Evolutionary conservation across 371 early-diverging fungal genomes (phyloP).

Genomic region (Mucor irregularis): DNA sequence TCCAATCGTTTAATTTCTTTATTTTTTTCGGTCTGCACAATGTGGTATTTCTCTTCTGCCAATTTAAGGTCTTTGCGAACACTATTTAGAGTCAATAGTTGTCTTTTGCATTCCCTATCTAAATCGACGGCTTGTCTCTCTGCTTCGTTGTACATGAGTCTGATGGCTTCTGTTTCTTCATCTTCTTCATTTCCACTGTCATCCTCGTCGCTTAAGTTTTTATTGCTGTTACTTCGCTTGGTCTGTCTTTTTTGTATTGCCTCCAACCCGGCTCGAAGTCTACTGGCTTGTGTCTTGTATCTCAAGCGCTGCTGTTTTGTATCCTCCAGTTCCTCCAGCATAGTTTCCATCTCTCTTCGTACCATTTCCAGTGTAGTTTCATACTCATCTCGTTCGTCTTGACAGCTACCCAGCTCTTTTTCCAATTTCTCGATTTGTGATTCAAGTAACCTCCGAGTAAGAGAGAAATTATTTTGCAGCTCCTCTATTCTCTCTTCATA

Average conservation of each 20-base stretch:
- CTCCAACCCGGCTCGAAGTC: conserved; percentile 19
- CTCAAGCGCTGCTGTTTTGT: conserved; percentile 17
- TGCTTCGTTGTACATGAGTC: conserved; percentile 17
- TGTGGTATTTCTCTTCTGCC: conserved; percentile 10
- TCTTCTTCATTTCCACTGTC: conserved; percentile 1
- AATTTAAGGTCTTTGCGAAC: conserved; percentile 14
- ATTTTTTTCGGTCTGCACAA: conserved; percentile 1
- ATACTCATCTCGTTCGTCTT: conserved; percentile 25
- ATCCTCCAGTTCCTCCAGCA: conserved; percentile 29
- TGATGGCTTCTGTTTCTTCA: conserved; percentile 15
- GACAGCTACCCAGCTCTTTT: neutral
- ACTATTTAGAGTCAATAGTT: conserved; percentile 13
- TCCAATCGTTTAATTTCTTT: conserved; percentile 5
- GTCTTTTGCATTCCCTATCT: conserved; percentile 30
- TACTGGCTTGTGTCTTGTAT: conserved; percentile 17
- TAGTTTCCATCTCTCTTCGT: conserved; percentile 21
- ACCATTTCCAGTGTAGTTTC: conserved; percentile 24
- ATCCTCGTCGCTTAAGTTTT: neutral
- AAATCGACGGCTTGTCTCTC: conserved; percentile 27
- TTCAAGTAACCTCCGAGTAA: neutral
- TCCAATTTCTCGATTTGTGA: conserved; percentile 2
- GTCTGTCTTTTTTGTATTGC: conserved; percentile 13
- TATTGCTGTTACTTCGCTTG: neutral
- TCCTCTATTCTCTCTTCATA: neutral
- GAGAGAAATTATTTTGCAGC: neutral